Conservation (phyloP, 1,284 basidiomycete genomes). For the Irpex sp. region DNA sequence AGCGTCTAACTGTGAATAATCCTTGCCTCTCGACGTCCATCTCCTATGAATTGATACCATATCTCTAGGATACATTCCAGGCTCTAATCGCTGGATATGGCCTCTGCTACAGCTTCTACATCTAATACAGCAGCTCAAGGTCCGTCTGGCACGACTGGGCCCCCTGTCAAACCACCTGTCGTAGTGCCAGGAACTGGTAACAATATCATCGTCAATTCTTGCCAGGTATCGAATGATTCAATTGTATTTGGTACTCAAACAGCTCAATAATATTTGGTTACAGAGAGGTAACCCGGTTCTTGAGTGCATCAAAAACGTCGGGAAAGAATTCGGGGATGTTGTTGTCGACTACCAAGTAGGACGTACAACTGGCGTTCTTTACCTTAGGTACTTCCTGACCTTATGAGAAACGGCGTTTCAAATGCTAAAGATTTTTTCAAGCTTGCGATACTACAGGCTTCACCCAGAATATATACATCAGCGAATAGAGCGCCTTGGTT, state of each 20-base stretch:
- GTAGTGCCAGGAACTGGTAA: conserved; percentile 63
- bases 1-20: background rate
- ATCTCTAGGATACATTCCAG: too few relatives aligned
- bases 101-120: background rate
- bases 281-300: conserved; percentile 88
- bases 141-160: background rate
- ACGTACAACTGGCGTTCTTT: conserved; percentile 89
- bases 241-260: background rate
- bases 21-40: background rate
- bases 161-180: conserved; percentile 45
- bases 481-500: conserved; percentile 82
- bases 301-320: conserved; percentile 79
- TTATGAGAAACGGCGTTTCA: too few relatives aligned
- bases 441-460: conserved; percentile 90
- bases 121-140: background rate
- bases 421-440: conserved; percentile 26
- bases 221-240: conserved; percentile 37
- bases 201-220: conserved; percentile 69
- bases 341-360: conserved; percentile 94
- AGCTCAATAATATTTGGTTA: background rate
- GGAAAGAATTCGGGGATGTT: conserved; percentile 95
- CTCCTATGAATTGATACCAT: background rate
- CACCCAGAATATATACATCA: conserved; percentile 97
- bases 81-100: too few relatives aligned
- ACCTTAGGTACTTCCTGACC: conserved; percentile 60